Evolutionary conservation across 2,329 filamentous ascomycete genomes (phyloP), one percentile per base, ranked within the genome.

Genomic region (Ambrosiella beaveri): DNA sequence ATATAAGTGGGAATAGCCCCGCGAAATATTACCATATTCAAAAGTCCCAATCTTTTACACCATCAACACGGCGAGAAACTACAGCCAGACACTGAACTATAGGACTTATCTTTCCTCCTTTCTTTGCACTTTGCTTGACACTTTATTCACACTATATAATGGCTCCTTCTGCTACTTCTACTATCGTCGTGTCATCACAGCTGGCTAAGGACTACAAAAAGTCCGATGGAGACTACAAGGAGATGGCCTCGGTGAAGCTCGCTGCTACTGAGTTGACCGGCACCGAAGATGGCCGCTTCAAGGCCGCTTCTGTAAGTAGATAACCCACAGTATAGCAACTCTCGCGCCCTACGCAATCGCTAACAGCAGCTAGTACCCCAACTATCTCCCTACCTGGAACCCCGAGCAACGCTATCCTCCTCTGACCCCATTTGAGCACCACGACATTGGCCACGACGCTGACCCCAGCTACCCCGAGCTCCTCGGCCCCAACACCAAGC

Each of bases 331-430:
- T 27, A 27, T n/a, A 27, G 7, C 35, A n/a, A 44, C 38, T 51
- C 47, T 27, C 15, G 11, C 41, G 11, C 13, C 5, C 1, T 2
- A 2, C 12, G 9, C 13, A 19, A 50, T n/a, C 13, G 27, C 15
- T 35, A n/a, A 27, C 15, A 27, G 27, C 52, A 19, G 13, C 58
- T 7, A 80, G 66, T 89, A 86, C 63, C 81, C 81, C 3, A 74
- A 88, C 65, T 90, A 90, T 66, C 76, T 88, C 7, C 84, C 85
- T 1, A 81, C 79, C 1, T 88, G 84, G 84, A 76, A 85, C 65
- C 73, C 75, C 45, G 74, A 80, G 62, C 77, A 82, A 68, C 75
- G 74, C 62, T 86, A 82, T 64, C 75, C 79, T 58, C 82, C 85
- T 6, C 74, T 87, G 7, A 71, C 82, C 62, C 79, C 77, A 0